phyloP scores from a whole-genome alignment of 768 basidiomycete species.

The Podaxis sp. region DNA sequence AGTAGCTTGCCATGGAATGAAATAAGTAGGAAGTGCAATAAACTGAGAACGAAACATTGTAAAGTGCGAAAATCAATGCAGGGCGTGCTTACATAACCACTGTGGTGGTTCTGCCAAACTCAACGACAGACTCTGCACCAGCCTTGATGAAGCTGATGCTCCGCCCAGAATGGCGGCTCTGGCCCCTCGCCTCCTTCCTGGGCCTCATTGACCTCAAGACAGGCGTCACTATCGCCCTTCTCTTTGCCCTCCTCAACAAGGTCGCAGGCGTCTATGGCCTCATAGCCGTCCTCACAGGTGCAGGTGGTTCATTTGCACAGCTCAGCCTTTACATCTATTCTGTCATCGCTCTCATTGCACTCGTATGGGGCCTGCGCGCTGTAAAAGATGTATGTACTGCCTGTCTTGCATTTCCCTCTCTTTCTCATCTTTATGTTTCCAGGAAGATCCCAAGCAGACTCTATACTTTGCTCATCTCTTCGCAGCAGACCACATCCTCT shows the following conservation, averaged over 20 bases:
- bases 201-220: constrained; percentile 93
- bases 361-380: constrained; percentile 87
- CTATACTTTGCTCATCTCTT: constrained; percentile 92
- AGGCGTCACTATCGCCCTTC: constrained; percentile 82
- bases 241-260: constrained; percentile 97
- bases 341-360: constrained; percentile 71
- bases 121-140: constrained; percentile 13
- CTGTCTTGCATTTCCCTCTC: constrained; percentile 5
- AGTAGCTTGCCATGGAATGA: constrained; percentile 46
- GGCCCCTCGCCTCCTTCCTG: constrained; percentile 81
- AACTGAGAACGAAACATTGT: too few species aligned
- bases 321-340: constrained; percentile 94
- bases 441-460: constrained; percentile 88
- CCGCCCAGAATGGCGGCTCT: constrained; percentile 80
- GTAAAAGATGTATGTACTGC: constrained; percentile 69
- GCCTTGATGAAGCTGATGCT: constrained; percentile 73
- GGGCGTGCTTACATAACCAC: constrained; percentile 27
- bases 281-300: constrained; percentile 85
- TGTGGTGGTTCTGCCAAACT: constrained; percentile 21
- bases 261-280: constrained; percentile 97
- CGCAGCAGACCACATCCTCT: constrained; percentile 87
- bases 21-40: constrained; percentile 13
- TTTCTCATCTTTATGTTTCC: constrained; percentile 18
- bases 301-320: constrained; percentile 92
- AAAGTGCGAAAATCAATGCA: constrained; percentile 10